Base-by-base conservation (phyloP, 2,329 filamentous ascomycete genomes). In the Colletotrichum noveboracense region DNA sequence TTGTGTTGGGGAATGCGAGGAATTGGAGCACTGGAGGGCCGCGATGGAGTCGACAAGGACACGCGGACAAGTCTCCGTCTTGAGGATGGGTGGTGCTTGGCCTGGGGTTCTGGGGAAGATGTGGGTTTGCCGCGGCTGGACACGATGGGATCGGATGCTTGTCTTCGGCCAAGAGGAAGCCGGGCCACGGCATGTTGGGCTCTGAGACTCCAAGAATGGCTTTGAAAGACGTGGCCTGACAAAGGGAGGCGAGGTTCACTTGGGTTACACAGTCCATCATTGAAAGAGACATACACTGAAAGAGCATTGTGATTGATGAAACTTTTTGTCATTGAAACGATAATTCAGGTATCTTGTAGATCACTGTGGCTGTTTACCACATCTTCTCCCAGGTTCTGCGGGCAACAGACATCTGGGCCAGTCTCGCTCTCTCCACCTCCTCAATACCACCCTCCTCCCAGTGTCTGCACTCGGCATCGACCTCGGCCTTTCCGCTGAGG, bases 401-500 rank as follows among this genome's bases (percentile, higher is more conserved):
- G 73, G 77, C 79, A 58, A 85, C 80, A 21, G 80, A 75, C 85
- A 86, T 86, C 30, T 80, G 77, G 8, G 82, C 82, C 28, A 87
- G 79, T 56, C 81, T 80, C 21, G 79, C 78, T 77, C 80, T 79
- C 79, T 86, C 85, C 70, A 88, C 87, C 79, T 87, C 86, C 76
- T 88, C 86, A 36, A 89, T 84, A 6, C 85, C 85, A 8, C 86
- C 85, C 77, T 87, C 85, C 74, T 87, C 86, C 86, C 85, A 87
- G 60, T 84, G 80, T 21, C 82, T 79, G 77, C 86, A 87, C 81
- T 87, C 85, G 77, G 91, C 90, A 70, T 93, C 93, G 76, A 94
- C 91, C 82, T 94, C 93, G 8, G 89, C 90, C 74, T 94, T 85
- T 74, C 93, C 92, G 43, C 89, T 89, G 34, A 89, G 80, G 58